Evolutionary conservation across 768 basidiomycete species (phyloP).

Genomic region (Zangia roseola): DNA sequence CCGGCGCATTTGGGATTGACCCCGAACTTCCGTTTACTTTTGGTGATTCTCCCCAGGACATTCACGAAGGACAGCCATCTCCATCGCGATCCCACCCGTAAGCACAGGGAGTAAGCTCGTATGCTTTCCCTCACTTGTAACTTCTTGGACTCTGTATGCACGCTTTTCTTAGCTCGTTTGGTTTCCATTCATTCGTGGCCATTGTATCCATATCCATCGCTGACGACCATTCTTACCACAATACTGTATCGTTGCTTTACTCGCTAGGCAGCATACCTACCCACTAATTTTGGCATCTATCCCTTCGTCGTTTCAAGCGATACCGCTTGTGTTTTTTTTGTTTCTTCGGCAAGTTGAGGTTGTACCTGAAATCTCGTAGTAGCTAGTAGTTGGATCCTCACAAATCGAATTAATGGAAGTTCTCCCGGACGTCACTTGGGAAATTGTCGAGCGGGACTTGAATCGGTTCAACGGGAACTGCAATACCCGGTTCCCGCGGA

Average conservation of each 20-base stretch:
- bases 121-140: constrained; percentile 7
- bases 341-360: neutral
- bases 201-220: constrained; percentile 33
- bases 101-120: neutral
- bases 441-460: too few species aligned
- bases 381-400: constrained; percentile 1
- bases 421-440: too few species aligned
- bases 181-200: constrained; percentile 8
- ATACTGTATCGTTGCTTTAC: constrained; percentile 29
- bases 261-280: constrained; percentile 26
- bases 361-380: constrained; percentile 4
- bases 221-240: constrained; percentile 14
- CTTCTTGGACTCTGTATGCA: constrained; percentile 17
- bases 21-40: constrained; percentile 74
- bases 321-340: neutral
- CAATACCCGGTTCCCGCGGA: constrained; percentile 9
- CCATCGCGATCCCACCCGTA: constrained; percentile 23
- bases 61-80: constrained; percentile 30
- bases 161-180: neutral
- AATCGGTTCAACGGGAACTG: constrained; percentile 6
- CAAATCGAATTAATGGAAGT: constrained; percentile 9
- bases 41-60: constrained; percentile 34
- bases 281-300: constrained; percentile 22
- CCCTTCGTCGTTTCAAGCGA: constrained; percentile 5
- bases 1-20: constrained; percentile 70